Conservation (phyloP, 2,329 filamentous ascomycete species). For the Botrytis cinerea region DNA sequence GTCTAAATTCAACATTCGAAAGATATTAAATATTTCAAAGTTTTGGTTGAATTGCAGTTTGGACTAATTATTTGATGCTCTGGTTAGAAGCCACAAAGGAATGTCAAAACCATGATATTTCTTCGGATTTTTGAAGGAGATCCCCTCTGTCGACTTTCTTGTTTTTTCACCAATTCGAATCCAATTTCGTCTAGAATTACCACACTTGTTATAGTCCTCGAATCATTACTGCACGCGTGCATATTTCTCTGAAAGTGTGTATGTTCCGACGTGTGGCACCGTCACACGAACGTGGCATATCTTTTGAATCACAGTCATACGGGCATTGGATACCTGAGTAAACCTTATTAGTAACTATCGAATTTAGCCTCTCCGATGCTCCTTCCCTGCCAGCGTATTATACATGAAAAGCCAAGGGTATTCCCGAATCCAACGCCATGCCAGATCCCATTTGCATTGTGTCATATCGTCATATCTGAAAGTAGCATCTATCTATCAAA, state of each 20-base stretch:
- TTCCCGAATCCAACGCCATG: conserved; percentile 24
- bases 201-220: not conserved
- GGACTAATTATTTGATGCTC: too few relatives aligned
- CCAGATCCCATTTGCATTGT: conserved; percentile 8
- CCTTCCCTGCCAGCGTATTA: not conserved
- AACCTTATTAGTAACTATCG: not conserved
- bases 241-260: not conserved
- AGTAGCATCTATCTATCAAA: conserved; percentile 1
- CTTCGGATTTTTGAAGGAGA: not conserved
- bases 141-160: not conserved
- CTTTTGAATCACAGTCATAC: not conserved
- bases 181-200: not conserved
- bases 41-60: too few relatives aligned
- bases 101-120: not conserved
- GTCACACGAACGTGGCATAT: not conserved
- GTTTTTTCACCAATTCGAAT: not conserved
- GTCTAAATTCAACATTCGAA: too few relatives aligned
- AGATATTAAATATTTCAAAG: too few relatives aligned
- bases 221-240: not conserved
- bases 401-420: conserved; percentile 25
- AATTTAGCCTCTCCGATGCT: not conserved
- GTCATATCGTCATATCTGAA: conserved; percentile 17
- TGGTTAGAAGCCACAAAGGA: not conserved
- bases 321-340: not conserved
- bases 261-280: not conserved